Conservation (phyloP, 768 basidiomycete species). For the Coprinopsis cinerea region DNA sequence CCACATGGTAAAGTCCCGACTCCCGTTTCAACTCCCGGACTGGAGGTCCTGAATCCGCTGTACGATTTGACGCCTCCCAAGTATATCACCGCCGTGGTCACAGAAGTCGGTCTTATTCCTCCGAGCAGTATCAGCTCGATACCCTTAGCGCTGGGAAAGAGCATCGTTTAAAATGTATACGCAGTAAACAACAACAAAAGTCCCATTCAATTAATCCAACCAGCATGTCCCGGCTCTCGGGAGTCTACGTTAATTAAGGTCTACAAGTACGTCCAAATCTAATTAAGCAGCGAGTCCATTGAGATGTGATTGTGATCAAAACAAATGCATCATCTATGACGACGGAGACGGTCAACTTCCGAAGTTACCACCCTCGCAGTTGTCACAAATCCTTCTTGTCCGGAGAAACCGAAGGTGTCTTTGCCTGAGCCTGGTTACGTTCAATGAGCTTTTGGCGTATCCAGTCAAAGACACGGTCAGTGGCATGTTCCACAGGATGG, state of each 20-base stretch:
- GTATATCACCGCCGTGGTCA: constrained; percentile 93
- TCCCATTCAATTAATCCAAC: not conserved
- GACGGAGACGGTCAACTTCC: no score
- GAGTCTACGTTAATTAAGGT: no score
- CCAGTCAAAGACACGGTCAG: constrained; percentile 67
- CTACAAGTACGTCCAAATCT: not conserved
- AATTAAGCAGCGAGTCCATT: not conserved
- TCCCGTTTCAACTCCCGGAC: constrained; percentile 37
- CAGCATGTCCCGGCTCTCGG: no score
- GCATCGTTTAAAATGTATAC: constrained; percentile 28
- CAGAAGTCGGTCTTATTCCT: constrained; percentile 93
- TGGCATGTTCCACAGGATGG: constrained; percentile 69
- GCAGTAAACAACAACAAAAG: not conserved
- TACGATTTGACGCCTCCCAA: constrained; percentile 93
- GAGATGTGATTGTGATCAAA: not conserved
- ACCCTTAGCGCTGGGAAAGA: constrained; percentile 60
- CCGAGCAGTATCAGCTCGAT: constrained; percentile 87
- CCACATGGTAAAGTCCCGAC: constrained; percentile 19
- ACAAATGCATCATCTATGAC: not conserved
- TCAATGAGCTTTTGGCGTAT: constrained; percentile 51
- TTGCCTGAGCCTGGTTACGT: constrained; percentile 20
- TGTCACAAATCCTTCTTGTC: constrained; percentile 27
- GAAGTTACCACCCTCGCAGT: no score
- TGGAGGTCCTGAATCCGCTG: constrained; percentile 79
- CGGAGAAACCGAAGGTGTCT: not conserved